These are phyloP conservation scores for Bassia scoparia DNA, from an alignment of 148 eudicot species.

Conservation along the genomic window DNA sequence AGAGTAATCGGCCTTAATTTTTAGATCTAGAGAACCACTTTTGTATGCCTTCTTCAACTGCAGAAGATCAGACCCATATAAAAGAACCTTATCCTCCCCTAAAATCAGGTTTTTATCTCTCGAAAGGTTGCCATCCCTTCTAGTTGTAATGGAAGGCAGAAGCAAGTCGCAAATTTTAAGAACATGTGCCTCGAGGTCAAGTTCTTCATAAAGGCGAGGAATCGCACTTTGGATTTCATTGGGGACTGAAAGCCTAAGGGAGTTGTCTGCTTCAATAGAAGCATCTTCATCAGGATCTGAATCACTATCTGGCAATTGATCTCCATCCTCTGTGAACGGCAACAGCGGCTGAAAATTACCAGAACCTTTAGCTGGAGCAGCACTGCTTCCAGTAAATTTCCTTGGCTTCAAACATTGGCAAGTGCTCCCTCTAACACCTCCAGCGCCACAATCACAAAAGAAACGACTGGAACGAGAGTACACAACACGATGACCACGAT, in stretches of 20 bases:
- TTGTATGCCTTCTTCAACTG: conserved; percentile 96
- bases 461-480: conserved; percentile 98
- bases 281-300: conserved; percentile 89
- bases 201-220: conserved; percentile 69
- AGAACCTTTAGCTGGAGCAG: conserved; percentile 41
- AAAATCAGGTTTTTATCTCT: conserved; percentile 57
- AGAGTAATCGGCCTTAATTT: conserved; percentile 95
- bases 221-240: conserved; percentile 63
- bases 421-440: conserved; percentile 96
- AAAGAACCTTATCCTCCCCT: conserved; percentile 64
- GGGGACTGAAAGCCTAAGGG: conserved; percentile 63
- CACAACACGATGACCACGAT: conserved; percentile 98
- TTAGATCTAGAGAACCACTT: conserved; percentile 92
- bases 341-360: conserved; percentile 71
- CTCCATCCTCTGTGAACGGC: conserved; percentile 78
- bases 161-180: conserved; percentile 66
- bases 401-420: conserved; percentile 97
- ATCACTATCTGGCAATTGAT: conserved; percentile 90
- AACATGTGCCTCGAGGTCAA: conserved; percentile 75
- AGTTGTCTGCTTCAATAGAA: conserved; percentile 52
- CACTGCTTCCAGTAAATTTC: conserved; percentile 56
- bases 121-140: conserved; percentile 67
- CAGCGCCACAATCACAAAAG: conserved; percentile 99
- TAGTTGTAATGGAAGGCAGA: conserved; percentile 64
- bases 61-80: conserved; percentile 61